Evolutionary conservation across 192 early-diverging fungal species (phyloP).

Genomic region (Coemansia sp.): DNA sequence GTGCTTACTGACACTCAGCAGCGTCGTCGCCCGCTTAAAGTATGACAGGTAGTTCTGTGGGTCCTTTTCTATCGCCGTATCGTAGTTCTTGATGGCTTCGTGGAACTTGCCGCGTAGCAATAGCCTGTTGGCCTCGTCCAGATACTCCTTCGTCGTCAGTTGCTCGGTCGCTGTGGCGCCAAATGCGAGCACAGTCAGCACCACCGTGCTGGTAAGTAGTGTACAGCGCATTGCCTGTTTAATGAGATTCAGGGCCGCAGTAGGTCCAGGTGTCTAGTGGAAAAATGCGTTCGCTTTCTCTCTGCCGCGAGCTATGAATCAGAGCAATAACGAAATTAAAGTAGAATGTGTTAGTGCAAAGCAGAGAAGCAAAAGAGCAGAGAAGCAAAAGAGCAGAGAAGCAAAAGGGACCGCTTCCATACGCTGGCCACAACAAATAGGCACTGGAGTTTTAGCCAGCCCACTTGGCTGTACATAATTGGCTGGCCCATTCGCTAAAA

Average conservation of each 20-base stretch:
- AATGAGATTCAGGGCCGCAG: background rate
- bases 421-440: background rate
- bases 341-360: background rate
- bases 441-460: background rate
- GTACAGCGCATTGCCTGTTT: slow-evolving; percentile 28
- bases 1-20: slow-evolving; percentile 71
- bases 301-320: background rate
- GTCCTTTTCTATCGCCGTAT: slow-evolving; percentile 61
- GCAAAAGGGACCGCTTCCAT: background rate
- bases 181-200: slow-evolving; percentile 31
- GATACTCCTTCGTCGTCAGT: slow-evolving; percentile 35
- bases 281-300: background rate
- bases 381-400: background rate
- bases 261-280: background rate
- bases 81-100: slow-evolving; percentile 44
- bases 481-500: slow-evolving; percentile 7
- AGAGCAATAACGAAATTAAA: slow-evolving; percentile 7
- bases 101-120: slow-evolving; percentile 37
- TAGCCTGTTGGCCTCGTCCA: slow-evolving; percentile 49
- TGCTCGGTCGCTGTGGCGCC: slow-evolving; percentile 22
- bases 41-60: slow-evolving; percentile 82
- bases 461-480: slow-evolving; percentile 35
- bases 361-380: background rate
- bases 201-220: slow-evolving; percentile 32
- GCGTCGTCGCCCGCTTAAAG: slow-evolving; percentile 82